Evolutionary conservation across 306 rosid genomes (phyloP).

Genomic region (Lathyrus aphaca): DNA sequence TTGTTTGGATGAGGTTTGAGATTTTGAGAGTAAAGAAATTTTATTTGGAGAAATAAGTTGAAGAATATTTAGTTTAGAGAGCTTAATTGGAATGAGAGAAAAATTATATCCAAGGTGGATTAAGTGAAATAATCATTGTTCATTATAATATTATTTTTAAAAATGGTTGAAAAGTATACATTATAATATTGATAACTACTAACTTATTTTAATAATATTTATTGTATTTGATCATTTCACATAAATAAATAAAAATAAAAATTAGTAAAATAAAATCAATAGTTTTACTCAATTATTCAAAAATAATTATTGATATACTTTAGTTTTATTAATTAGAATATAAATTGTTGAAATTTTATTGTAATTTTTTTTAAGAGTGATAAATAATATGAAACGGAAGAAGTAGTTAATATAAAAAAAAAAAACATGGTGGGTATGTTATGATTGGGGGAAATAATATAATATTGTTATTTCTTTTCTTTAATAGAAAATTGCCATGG

Average conservation of each 20-base stretch:
- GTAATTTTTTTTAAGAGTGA: too few relatives aligned
- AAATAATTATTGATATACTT: too few relatives aligned
- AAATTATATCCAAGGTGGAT: background rate
- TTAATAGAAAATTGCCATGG: background rate
- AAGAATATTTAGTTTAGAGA: background rate
- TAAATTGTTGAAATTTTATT: too few relatives aligned
- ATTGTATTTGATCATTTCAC: too few relatives aligned
- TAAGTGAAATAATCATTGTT: background rate
- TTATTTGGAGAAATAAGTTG: background rate
- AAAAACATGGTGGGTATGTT: background rate
- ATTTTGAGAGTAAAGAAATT: background rate
- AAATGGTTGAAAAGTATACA: background rate
- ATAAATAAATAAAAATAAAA: too few relatives aligned
- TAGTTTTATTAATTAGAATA: too few relatives aligned
- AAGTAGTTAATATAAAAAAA: background rate
- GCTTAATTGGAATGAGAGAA: background rate
- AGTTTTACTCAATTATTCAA: too few relatives aligned
- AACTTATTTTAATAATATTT: too few relatives aligned
- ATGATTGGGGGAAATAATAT: background rate
- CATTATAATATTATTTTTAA: background rate
- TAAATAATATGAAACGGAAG: too few relatives aligned
- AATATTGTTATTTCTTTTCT: background rate
- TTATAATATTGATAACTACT: background rate
- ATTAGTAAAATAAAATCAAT: too few relatives aligned
- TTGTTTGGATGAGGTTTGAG: background rate